Evolutionary conservation across 176 grass and related monocot species (phyloP), one percentile per base, ranked within the genome.

Genomic region (Cenchrus americanus): DNA sequence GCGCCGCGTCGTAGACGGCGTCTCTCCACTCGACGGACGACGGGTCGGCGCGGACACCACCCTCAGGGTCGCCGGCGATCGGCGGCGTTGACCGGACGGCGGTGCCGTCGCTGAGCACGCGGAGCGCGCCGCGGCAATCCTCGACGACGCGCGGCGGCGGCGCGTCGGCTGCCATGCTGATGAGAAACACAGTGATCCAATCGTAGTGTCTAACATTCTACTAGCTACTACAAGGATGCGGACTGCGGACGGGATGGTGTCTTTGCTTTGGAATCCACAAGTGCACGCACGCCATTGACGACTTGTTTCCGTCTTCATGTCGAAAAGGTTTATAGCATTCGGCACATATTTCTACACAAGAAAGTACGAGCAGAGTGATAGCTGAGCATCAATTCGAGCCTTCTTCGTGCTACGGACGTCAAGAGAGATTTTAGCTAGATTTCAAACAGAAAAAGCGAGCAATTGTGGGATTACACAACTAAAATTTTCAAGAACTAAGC

Each of bases 11-110:
- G 77, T 83, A 87, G 47, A 80, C 66, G n/a, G n/a, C n/a, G n/a
- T 91, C 80, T 64, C 69, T 80, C 42, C 65, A 87, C 42, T 80
- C 80, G 18, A 87, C 18, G 60, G 41, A 75, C 60, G 27, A 80
- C 60, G 27, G 54, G 54, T 87, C 84, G 24, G 86, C 75, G 40
- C 4, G 52, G 52, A 55, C 6, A 17, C 52, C 6, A 17, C 52
- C 52, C 17, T 8, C 52, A 0, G 3, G 22, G 63, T 44, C 66
- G 43, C 1, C 26, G 12, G 24, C 62, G 60, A 27, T 5, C 23
- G 60, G 60, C 7, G 80, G 64, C 22, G 50, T 62, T n/a, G 34
- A 75, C 11, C 86, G 80, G 64, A 83, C 63, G 73, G 79, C 40
- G 1, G 80, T 66, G 52, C 73, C 71, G 15, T 87, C 49, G 21